Conservation (phyloP, 164 flowering plant genomes). For the Piper longum region DNA sequence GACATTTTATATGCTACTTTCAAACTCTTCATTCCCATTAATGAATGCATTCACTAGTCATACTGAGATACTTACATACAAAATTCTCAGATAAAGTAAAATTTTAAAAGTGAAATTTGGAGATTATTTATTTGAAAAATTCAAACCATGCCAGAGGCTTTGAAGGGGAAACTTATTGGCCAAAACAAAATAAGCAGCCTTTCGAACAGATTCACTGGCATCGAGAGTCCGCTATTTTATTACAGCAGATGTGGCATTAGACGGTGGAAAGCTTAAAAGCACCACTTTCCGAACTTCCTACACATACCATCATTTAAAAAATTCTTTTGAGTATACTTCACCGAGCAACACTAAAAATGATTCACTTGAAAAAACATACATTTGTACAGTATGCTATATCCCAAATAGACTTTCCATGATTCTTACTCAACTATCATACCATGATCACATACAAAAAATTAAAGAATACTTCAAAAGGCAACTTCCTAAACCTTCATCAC, state of each 20-base stretch:
- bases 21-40: no score
- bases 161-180: conserved; percentile 89
- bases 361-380: no score
- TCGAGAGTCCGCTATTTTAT: conserved; percentile 71
- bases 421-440: not conserved
- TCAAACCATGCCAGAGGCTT: conserved; percentile 56
- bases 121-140: not conserved
- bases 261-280: conserved; percentile 72
- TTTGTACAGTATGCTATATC: not conserved
- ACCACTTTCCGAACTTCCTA: conserved; percentile 87
- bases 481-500: not conserved
- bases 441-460: not conserved
- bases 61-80: no score
- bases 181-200: conserved; percentile 68
- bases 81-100: no score
- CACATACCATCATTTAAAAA: no score
- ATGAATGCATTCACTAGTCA: no score
- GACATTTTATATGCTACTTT: no score
- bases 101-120: no score
- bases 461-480: not conserved
- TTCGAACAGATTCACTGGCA: conserved; percentile 76
- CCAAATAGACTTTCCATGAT: no score
- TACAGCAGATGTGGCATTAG: conserved; percentile 43
- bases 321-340: conserved; percentile 13
- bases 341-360: not conserved